Base-by-base conservation (phyloP, 106 monocot genomes). In the Alisma plantagoaquatica region DNA sequence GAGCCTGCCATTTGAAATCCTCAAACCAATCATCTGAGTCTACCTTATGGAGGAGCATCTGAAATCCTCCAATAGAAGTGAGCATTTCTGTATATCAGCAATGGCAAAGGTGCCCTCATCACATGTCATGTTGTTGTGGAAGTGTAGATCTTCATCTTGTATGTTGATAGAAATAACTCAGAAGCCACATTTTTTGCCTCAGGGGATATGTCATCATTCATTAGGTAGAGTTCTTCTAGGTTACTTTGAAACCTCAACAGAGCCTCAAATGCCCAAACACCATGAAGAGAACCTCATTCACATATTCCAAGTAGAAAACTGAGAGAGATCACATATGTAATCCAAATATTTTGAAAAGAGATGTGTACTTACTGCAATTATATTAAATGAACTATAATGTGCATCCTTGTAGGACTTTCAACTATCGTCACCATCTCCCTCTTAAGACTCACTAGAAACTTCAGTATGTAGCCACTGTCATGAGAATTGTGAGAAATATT, bases 151-250 rank as follows among this genome's bases (percentile, higher is more conserved):
- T 67, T 77, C 12, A 96, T 55, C 55, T 76, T 84, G 24, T 84
- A 80, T 3, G 88, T 78, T 2, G 81, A 75, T 27, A 84, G 88
- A 70, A 96, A 57, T 4, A 96, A 66, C 62, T 89, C 96, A 44
- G 48, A 35, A 23, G 89, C 61, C 15, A 88, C 96, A 41, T 68
- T 70, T 16, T 84, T 88, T 41, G 96, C 94, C 66, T 96, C 88
- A 54, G 77, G 81, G 0, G 94, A 96, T 47, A 96, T 84, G 17
- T 84, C 88, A 64, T 96, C 72, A 61, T 96, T 96, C 75, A 84
- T 81, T 47, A 96, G 60, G 28, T 88, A 88, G 4, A 96, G 78
- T 59, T 96, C 81, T 63, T 96, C 94, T 31, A 94, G 60, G 46
- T 41, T 59, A n/a, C 53, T 63, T 50, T 94, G 94, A 23, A 84